Base-by-base conservation (phyloP, 805 yeast species). In the Kodamaea kakaduensis region DNA sequence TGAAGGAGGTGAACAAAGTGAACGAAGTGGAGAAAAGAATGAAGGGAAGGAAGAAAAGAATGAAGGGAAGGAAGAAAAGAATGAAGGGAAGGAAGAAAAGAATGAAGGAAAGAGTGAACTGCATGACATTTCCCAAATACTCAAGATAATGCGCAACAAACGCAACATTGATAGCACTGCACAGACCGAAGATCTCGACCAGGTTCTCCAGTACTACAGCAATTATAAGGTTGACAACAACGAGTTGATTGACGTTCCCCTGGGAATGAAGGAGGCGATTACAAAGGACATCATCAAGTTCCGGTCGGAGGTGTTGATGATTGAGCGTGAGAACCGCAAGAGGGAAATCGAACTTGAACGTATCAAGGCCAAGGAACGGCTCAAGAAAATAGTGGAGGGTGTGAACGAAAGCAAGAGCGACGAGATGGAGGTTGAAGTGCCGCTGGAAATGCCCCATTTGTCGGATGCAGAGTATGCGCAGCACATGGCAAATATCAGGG, bases 241-340 rank as follows among this genome's bases (percentile, higher is more conserved):
- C 30, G 84, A 78, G 46, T 51, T 80, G 36, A 58, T 66, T 9
- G 84, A 76, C 43, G 71, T 79, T 3, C 84, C 85, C 2, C 54
- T 58, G 16, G 71, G 72, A 17, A 59, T 74, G 62, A 53, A 71
- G 29, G 79, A 76, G 14, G 60, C 58, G n/a, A 72, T 78, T 23
- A 69, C 64, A 13, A 64, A 66, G 37, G 77, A 74, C 38, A 70
- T 80, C 37, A 62, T 77, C 38, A 72, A 69, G 41, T 80, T 80
- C 49, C 56, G 85, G 47, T 59, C 77, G 15, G 69, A 67, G 27
- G 80, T 78, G 17, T 48, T 77, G 34, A 67, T 67, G 25, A 55
- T 73, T 17, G 84, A 78, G 37, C 63, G 67, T 35, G 64, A 65
- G 31, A 72, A 75, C 30, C 63, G 81, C 27, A 71, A 68, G 32